Percentiles rank a stretch among this genome's conserved stretches.
Evolutionary conservation across 2,329 filamentous ascomycete genomes (phyloP).

Genomic region (Exophiala alcalophila): DNA sequence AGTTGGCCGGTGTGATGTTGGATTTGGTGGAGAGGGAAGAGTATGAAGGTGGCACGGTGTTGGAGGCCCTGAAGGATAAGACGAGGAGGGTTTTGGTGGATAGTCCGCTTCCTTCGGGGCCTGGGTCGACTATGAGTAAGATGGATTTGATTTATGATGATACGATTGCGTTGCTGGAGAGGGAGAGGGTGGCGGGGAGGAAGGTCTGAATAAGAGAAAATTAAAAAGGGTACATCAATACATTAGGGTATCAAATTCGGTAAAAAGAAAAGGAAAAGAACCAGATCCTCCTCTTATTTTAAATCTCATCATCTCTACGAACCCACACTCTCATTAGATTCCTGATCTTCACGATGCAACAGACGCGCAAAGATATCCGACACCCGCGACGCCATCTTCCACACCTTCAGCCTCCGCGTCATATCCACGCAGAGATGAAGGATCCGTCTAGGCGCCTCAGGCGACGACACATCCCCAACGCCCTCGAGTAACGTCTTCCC

Average conservation of each 20-base stretch:
- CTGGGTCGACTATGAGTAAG: conserved; percentile 5
- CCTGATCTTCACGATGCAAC: conserved; percentile 7
- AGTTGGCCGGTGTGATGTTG: conserved; percentile 51
- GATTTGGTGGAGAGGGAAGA: conserved; percentile 42
- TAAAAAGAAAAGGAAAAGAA: no score
- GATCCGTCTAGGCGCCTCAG: conserved; percentile 6
- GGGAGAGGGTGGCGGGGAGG: no score
- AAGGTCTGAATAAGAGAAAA: no score
- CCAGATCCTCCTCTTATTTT: no score
- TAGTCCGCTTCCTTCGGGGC: conserved; percentile 9
- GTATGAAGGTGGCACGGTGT: conserved; percentile 45
- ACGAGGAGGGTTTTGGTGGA: conserved; percentile 47
- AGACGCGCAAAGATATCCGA: conserved; percentile 11
- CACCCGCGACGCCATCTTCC: conserved; percentile 9
- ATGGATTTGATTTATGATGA: conserved; percentile 1
- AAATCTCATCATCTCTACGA: no score
- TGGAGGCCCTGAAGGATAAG: conserved; percentile 54
- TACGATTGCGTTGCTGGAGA: conserved; percentile 7
- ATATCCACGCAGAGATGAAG: conserved; percentile 6
- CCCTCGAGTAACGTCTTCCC: conserved; percentile 13
- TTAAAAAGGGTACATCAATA: no score
- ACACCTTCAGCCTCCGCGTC: conserved; percentile 9
- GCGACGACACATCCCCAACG: conserved; percentile 2
- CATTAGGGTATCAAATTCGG: no score
- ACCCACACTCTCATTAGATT: not conserved